These are phyloP conservation scores for Penicillium sp. DNA, from an alignment of 2,329 filamentous ascomycete genomes.

Conservation along the genomic window DNA sequence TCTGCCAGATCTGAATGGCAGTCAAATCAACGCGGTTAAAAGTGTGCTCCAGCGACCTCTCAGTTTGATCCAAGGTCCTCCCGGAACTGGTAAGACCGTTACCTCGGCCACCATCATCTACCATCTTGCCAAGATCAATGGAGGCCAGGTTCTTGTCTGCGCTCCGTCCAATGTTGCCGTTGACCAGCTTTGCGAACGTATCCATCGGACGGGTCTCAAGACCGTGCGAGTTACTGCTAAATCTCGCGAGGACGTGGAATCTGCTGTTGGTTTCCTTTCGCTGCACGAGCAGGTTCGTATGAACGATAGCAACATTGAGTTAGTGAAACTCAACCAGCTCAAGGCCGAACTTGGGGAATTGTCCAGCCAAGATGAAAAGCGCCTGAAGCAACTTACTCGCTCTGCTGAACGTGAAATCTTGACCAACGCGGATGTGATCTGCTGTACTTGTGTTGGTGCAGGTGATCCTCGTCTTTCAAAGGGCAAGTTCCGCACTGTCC, in stretches of 20 bases:
- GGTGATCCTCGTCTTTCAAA: conserved; percentile 93
- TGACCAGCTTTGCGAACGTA: conserved; percentile 95
- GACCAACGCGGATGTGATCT: conserved; percentile 93
- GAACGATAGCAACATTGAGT: conserved; percentile 92
- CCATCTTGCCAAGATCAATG: conserved; percentile 91
- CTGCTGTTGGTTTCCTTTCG: conserved; percentile 92
- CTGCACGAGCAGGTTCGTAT: conserved; percentile 96
- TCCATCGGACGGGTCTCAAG: conserved; percentile 91
- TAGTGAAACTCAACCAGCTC: conserved; percentile 87
- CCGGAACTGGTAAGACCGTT: conserved; percentile 96
- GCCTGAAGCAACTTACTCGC: conserved; percentile 92
- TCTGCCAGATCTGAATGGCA: conserved; percentile 89
- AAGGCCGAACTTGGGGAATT: conserved; percentile 90
- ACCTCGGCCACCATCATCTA: conserved; percentile 99
- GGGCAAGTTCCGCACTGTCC: conserved; percentile 96
- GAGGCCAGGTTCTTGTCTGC: conserved; percentile 91
- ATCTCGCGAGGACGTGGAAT: conserved; percentile 96
- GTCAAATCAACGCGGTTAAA: conserved; percentile 95
- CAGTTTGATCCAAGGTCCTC: conserved; percentile 93
- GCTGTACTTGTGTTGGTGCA: conserved; percentile 96
- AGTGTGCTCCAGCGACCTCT: conserved; percentile 90
- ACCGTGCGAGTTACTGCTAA: conserved; percentile 98
- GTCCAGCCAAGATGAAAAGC: conserved; percentile 95
- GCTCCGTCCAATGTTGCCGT: conserved; percentile 98
- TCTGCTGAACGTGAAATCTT: conserved; percentile 93